Conservation (phyloP, 257 asterid species). For the Scutellaria baicalensis region DNA sequence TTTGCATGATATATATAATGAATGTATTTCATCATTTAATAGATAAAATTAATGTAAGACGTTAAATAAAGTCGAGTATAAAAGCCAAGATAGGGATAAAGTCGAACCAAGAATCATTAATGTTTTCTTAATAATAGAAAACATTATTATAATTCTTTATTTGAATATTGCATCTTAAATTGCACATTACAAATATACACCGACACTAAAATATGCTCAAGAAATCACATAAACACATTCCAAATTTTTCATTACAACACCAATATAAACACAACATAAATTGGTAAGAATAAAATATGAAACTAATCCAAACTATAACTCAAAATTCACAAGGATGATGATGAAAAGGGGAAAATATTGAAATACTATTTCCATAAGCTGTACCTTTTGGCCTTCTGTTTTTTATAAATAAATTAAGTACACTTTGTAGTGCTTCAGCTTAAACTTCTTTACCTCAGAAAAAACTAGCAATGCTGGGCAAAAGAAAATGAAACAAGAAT, state of each 20-base stretch:
- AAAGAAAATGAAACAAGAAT: conserved; percentile 13
- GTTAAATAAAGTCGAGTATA: too few relatives aligned
- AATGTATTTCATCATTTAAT: too few relatives aligned
- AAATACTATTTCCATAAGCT: conserved; percentile 24
- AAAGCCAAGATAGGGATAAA: not conserved
- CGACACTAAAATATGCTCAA: not conserved
- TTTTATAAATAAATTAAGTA: conserved; percentile 32
- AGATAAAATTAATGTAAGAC: too few relatives aligned
- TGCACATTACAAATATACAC: too few relatives aligned
- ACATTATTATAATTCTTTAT: too few relatives aligned
- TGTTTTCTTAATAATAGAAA: too few relatives aligned
- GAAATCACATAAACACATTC: not conserved
- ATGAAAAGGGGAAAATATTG: not conserved
- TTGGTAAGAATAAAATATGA: not conserved
- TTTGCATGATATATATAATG: too few relatives aligned
- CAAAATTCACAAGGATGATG: not conserved
- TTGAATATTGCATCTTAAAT: too few relatives aligned
- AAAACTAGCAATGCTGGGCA: conserved; percentile 28
- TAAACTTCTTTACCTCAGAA: conserved; percentile 9
- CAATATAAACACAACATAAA: not conserved
- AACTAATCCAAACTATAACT: not conserved
- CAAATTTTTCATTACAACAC: not conserved
- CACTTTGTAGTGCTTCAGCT: conserved; percentile 15
- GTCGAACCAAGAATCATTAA: too few relatives aligned
- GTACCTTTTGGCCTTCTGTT: not conserved